Evolutionary conservation across 2,329 filamentous ascomycete genomes (phyloP), one percentile per base, ranked within the genome.

Genomic region (Aspergillus pseudonomiae): DNA sequence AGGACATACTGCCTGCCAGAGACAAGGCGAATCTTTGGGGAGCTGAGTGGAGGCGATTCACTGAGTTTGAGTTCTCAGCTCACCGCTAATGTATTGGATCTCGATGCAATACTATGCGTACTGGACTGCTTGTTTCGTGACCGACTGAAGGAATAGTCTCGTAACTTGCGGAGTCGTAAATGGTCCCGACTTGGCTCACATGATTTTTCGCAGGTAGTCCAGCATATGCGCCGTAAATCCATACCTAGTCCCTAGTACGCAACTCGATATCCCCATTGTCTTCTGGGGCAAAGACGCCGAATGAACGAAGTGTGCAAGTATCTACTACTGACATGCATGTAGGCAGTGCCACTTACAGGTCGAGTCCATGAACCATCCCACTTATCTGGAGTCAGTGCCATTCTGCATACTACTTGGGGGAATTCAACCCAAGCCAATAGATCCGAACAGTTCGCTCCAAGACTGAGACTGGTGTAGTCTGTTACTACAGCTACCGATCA

Each of bases 281-380:
- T 28, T 24, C 34, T 36, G 34, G 52, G 36, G 10, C 52, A 39
- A 41, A 19, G n/a, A 11, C 24, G 11, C 52, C 39, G 30, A 39
- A 54, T 54, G 52, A 24, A 54, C 16, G 32, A 6, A 54, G 52
- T 24, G 39, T 55, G 52, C 32, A 55, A 11, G 32, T 41, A 55
- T 55, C 52, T 54, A 21, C 30, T 54, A 39, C 19, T 16, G n/a
- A 36, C 52, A 41, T 55, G 52, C 52, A 54, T 34, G 30, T 54
- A 36, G 52, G 36, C 32, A 54, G 32, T 55, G 32, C 52, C 10
- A 55, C 32, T 36, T 55, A 55, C 52, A 55, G 52, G 52, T 55
- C 52, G 52, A 55, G 30, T 55, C 52, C 52, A 55, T 39, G 30
- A 39, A 55, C 52, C n/a, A 55, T 55, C n/a, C 52, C 52, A 55